These are phyloP conservation scores for Histomonas meleagridis DNA, from an alignment of 208 protist species.

Conservation along the genomic window DNA sequence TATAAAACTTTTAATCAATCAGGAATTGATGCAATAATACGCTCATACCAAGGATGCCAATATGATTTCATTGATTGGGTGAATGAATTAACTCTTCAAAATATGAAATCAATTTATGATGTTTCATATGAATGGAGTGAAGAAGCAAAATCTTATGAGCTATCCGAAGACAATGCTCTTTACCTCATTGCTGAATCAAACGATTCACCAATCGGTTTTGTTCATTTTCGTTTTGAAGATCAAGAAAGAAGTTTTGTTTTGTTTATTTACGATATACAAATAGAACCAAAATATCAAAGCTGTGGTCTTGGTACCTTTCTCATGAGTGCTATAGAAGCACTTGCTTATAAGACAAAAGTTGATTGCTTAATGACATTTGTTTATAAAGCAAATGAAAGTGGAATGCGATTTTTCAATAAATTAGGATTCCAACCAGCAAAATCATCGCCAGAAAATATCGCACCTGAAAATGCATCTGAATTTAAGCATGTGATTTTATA, in stretches of 20 bases:
- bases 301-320: background rate
- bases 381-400: background rate
- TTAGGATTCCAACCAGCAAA: background rate
- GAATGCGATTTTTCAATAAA: background rate
- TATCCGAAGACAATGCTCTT: background rate
- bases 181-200: background rate
- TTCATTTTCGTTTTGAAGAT: background rate
- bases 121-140: background rate
- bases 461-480: background rate
- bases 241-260: background rate
- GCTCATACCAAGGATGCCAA: background rate
- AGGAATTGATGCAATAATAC: background rate
- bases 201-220: background rate
- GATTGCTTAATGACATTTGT: background rate
- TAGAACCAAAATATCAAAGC: background rate
- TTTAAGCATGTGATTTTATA: background rate
- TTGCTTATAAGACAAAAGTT: background rate
- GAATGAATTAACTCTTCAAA: background rate
- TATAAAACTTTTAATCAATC: background rate
- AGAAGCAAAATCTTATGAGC: background rate
- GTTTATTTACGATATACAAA: background rate
- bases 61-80: background rate
- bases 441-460: background rate
- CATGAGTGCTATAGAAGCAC: background rate
- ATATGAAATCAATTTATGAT: background rate